A percentile compares a stretch with the other conserved stretches of the same genome.
phyloP scores from a whole-genome alignment of 768 basidiomycete species.

The Russula olivacea region DNA sequence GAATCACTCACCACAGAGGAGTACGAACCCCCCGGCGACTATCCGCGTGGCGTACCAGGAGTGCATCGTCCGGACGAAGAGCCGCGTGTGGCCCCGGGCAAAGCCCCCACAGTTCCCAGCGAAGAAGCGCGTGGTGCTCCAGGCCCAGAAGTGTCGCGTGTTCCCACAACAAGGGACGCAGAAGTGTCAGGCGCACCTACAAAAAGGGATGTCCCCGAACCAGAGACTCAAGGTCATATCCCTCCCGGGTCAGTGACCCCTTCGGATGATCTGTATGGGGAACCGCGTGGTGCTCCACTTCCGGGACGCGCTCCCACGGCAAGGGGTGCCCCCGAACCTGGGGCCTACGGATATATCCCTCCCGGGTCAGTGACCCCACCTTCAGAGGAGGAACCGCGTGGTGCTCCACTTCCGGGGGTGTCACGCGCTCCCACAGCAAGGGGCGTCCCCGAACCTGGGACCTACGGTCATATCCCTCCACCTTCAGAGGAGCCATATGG shows the following conservation, averaged over 20 bases:
- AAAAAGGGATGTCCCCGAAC: not conserved
- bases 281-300: not conserved
- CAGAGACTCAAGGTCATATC: constrained; percentile 2
- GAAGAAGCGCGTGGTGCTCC: not conserved
- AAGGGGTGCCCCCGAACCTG: not conserved
- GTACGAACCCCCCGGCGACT: not conserved
- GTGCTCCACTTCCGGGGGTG: not conserved
- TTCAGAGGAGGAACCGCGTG: constrained; percentile 4
- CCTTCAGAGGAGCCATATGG: not conserved
- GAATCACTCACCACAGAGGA: constrained; percentile 3
- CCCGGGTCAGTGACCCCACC: not conserved
- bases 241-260: not conserved
- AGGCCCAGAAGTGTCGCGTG: not conserved
- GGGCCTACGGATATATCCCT: not conserved
- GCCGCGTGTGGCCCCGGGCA: not conserved
- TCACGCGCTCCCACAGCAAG: constrained; percentile 11
- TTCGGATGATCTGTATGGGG: not conserved
- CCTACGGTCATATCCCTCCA: not conserved
- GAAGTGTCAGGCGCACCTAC: not conserved
- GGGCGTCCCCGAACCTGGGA: not conserved
- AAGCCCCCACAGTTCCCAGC: not conserved
- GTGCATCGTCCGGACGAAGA: not conserved
- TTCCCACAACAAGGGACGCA: not conserved
- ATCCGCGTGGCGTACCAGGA: not conserved
- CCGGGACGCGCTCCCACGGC: not conserved